Conservation (phyloP, 768 basidiomycete genomes). For the Mycena capillaripes region DNA sequence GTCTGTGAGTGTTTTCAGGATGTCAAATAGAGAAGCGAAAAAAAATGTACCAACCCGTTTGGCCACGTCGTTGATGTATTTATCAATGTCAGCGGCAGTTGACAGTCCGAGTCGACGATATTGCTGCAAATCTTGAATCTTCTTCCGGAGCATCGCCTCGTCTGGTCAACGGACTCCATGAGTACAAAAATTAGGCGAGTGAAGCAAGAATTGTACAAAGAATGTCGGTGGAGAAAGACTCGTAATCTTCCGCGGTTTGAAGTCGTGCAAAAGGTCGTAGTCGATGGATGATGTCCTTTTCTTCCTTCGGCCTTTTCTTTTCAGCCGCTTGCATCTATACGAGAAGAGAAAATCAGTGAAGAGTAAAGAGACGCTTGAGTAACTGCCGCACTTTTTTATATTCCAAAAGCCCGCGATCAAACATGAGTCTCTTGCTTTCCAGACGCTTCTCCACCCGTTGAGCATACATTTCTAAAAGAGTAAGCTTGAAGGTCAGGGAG, state of each 20-base stretch:
- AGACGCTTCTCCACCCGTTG: constrained; percentile 89
- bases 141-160: constrained; percentile 88
- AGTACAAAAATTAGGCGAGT: constrained; percentile 8
- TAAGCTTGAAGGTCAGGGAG: constrained; percentile 90
- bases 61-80: constrained; percentile 82
- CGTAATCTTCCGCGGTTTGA: constrained; percentile 93
- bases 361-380: not conserved
- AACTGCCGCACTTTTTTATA: constrained; percentile 87
- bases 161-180: constrained; percentile 60
- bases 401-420: constrained; percentile 91
- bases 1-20: constrained; percentile 58
- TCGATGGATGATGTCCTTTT: constrained; percentile 90
- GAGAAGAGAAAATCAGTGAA: constrained; percentile 27
- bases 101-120: constrained; percentile 90
- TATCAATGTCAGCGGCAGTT: constrained; percentile 90
- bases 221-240: constrained; percentile 88
- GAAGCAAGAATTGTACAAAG: constrained; percentile 68
- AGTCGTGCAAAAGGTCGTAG: constrained; percentile 92
- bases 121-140: constrained; percentile 92
- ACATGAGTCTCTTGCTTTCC: constrained; percentile 91
- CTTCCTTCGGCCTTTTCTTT: constrained; percentile 91
- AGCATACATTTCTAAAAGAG: constrained; percentile 91
- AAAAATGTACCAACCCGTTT: constrained; percentile 71
- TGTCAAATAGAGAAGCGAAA: not conserved
- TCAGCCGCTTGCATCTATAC: constrained; percentile 93